Evolutionary conservation across 2,329 filamentous ascomycete species (phyloP), one percentile per base, ranked within the genome.

Genomic region (Fusarium beomiforme): DNA sequence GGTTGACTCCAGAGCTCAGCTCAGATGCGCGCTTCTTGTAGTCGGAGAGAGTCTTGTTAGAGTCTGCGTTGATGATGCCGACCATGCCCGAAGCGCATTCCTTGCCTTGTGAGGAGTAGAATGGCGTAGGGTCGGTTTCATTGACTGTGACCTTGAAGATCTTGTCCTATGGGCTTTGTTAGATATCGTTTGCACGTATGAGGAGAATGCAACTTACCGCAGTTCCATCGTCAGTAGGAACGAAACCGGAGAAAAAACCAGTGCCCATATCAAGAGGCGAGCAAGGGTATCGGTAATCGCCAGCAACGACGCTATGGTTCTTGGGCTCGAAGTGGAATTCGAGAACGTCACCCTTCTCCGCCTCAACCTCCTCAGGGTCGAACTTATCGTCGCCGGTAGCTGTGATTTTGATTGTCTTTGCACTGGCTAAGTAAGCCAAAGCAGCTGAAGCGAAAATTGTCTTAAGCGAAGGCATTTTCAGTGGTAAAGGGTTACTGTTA

Each of bases 201-300:
- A 26, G 34, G 10, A 31, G 37, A 43, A 43, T 50, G 31, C 9
- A 47, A 44, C 59, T 33, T 75, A 82, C 81, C 31, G 73, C 75
- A 54, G 78, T 72, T 54, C 75, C 78, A 24, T 72, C 67, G 16
- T 73, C 69, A 4, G 76, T 76, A 44, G 73, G 61, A 24, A 82
- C 51, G 64, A 79, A 80, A 34, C 80, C 80, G 19, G 81, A 83
- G 68, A 79, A 83, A 73, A 83, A 83, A 8, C 81, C 79, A n/a
- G 67, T 75, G 53, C 77, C 77, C 21, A 77, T 37, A 31, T 78
- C 64, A 14, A 79, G 36, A 24, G 80, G 78, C 29, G 76, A 75
- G 71, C 81, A 83, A n/a, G 81, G 79, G 51, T 77, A 76, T 14
- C 74, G 61, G 67, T 81, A 83, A 68, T 76, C 76, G 31, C 80